Evolutionary conservation across 2,329 filamentous ascomycete genomes (phyloP).

Genomic region (Beauveria sp.): DNA sequence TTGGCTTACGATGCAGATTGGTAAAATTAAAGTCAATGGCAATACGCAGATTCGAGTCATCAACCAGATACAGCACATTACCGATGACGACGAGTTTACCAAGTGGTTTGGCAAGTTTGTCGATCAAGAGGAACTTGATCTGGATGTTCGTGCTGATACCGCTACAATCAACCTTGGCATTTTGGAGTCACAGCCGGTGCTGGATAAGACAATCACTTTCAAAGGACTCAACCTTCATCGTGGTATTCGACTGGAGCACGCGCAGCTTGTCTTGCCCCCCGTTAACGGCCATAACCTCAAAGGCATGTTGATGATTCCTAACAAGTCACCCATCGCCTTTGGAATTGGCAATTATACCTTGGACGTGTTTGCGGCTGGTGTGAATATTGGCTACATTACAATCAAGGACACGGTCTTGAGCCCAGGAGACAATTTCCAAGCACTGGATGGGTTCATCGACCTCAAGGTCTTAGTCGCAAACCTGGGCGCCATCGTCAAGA

Average conservation of each 20-base stretch:
- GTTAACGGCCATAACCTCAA: neutral
- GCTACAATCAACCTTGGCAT: neutral
- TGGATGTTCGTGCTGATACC: neutral
- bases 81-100: neutral
- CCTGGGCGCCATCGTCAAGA: neutral
- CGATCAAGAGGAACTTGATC: neutral
- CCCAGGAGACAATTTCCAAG: neutral
- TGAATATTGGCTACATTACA: constrained; percentile 1
- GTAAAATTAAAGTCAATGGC: neutral
- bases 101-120: constrained; percentile 1
- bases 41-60: neutral
- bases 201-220: neutral
- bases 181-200: neutral
- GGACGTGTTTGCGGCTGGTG: neutral
- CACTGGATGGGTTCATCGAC: neutral
- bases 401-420: neutral
- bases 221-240: neutral
- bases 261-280: neutral
- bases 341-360: neutral
- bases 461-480: neutral
- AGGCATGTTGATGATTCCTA: neutral
- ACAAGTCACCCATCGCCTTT: neutral
- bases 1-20: neutral
- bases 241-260: neutral
- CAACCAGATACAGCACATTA: neutral